These are phyloP conservation scores for Fusarium virguliforme DNA, from an alignment of 2,329 filamentous ascomycete genomes.

Conservation along the genomic window DNA sequence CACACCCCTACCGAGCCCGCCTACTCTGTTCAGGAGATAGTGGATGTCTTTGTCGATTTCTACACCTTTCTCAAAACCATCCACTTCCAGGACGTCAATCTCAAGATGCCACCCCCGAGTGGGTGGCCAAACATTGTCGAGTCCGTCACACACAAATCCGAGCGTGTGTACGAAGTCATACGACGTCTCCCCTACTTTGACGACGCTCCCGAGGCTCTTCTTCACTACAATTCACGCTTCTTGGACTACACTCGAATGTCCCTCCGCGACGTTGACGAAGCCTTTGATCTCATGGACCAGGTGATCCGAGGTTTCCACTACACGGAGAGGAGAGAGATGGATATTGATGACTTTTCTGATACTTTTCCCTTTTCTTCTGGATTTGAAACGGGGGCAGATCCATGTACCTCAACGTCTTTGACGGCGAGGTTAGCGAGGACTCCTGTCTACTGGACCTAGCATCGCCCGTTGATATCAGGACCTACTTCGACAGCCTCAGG, in stretches of 20 bases:
- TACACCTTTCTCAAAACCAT: constrained; percentile 18
- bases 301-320: not conserved
- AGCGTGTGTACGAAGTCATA: constrained; percentile 5
- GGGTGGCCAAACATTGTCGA: constrained; percentile 4
- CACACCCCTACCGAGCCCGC: not conserved
- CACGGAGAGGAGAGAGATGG: not conserved
- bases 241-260: constrained; percentile 16
- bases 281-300: not conserved
- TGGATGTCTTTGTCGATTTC: constrained; percentile 7
- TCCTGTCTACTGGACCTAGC: not conserved
- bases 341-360: not conserved
- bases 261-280: not conserved
- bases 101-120: constrained; percentile 14
- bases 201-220: not conserved
- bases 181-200: constrained; percentile 15
- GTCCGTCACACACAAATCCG: not conserved
- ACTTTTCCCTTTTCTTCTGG: not conserved
- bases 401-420: not conserved
- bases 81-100: constrained; percentile 10
- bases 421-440: constrained; percentile 3
- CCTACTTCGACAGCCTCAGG: constrained; percentile 1
- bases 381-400: not conserved
- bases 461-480: not conserved
- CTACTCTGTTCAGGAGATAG: constrained; percentile 12
- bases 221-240: constrained; percentile 18